Base-by-base conservation (phyloP, 768 basidiomycete genomes). In the Tephrocybe sp. region DNA sequence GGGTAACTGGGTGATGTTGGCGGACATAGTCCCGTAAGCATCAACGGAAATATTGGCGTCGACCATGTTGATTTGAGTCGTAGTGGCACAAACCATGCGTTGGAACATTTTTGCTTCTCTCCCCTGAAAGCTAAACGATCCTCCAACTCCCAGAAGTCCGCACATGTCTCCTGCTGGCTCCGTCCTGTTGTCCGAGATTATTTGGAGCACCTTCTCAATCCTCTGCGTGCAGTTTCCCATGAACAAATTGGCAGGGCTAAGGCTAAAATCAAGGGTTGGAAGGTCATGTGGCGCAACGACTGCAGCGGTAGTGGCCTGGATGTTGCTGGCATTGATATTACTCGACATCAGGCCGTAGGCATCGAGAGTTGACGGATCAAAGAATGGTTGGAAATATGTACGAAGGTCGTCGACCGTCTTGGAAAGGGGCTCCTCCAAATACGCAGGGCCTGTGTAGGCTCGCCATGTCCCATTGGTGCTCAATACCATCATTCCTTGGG, bases 381-480 rank as follows among this genome's bases (percentile, higher is more conserved):
- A 62, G 25, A 57, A 53, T 3, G 59, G 57, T 16, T 24, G 44
- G 21, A 49, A 46, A 22, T 54, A 56, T 15, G 42, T 48, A 4
- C 59, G 61, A 29, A 59, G 36, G n/a, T 53, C 47, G 38, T 59
- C 59, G 4, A 56, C 60, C 1, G 61, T 49, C 39, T 56, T 56
- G 4, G 42, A 25, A 3, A 63, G 43, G 21, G 49, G 54, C 13
- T 57, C 46, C 21, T 46, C 46, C 33, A 63, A 43, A 40, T 59
- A 54, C 31, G 57, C 60, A 1, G 60, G 62, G 12, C 62, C 62
- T 0, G 50, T 51, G 27, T 56, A 61, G 18, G 55, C 49, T 5
- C 55, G 21, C 58, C 59, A 53, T 18, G 45, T 47, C 24, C 60
- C 44, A 23, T 53, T 42, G 9, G 56, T 57, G n/a, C 19, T 31